phyloP scores from a whole-genome alignment of 73 alveolate genomes.

The Tetrahymena thermophila region DNA sequence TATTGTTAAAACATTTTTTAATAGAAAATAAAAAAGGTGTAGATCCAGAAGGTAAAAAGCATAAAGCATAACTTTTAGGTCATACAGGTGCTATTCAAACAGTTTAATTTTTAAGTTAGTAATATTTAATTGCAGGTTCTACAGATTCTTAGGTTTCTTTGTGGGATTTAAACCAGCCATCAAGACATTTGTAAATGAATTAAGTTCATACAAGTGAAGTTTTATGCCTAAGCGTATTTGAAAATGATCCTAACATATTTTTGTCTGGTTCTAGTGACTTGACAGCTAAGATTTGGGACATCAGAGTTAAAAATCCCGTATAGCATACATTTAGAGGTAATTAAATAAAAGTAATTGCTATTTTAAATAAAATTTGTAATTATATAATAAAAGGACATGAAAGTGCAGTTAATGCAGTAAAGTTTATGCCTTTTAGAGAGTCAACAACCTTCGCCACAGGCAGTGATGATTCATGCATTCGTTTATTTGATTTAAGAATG shows the following conservation, averaged over 20 bases:
- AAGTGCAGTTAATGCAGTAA: slow-evolving; percentile 39
- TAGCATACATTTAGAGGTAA: slow-evolving; percentile 34
- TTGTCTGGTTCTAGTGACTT: slow-evolving; percentile 33
- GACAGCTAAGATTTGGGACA: slow-evolving; percentile 41
- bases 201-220: slow-evolving; percentile 41
- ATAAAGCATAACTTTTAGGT: slow-evolving; percentile 25
- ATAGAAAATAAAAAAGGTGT: slow-evolving; percentile 18
- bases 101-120: slow-evolving; percentile 19
- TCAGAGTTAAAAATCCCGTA: slow-evolving; percentile 37
- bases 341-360: not conserved
- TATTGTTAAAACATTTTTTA: too few relatives aligned
- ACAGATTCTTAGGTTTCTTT: slow-evolving; percentile 39
- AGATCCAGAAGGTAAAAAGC: slow-evolving; percentile 33
- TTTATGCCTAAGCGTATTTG: slow-evolving; percentile 21
- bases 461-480: slow-evolving; percentile 39
- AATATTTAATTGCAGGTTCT: slow-evolving; percentile 42
- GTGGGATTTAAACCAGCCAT: slow-evolving; percentile 34
- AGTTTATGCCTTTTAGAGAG: slow-evolving; percentile 14
- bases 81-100: slow-evolving; percentile 41
- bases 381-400: slow-evolving; percentile 16
- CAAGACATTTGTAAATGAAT: slow-evolving; percentile 30
- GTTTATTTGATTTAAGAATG: slow-evolving; percentile 43
- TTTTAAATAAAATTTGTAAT: not conserved
- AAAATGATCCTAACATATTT: slow-evolving; percentile 32
- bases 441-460: slow-evolving; percentile 44